phyloP scores from a whole-genome alignment of 495 filamentous ascomycete genomes.

The Mycothermus thermophilus region DNA sequence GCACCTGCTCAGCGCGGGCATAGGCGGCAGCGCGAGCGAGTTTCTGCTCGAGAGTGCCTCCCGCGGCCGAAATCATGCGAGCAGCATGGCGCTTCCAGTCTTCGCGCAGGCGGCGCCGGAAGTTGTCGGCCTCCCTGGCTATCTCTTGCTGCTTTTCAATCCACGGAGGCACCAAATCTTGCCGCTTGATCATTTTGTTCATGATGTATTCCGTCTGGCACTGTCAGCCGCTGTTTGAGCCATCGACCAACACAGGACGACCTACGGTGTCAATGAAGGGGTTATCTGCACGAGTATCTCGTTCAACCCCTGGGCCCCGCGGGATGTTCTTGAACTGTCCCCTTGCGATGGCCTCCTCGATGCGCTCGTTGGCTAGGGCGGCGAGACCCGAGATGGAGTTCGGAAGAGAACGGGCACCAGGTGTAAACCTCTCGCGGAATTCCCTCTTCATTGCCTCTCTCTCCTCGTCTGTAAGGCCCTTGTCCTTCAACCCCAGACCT shows the following conservation, averaged over 20 bases:
- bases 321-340: conserved; percentile 85
- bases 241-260: not conserved
- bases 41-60: conserved; percentile 64
- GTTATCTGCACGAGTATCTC: conserved; percentile 68
- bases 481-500: conserved; percentile 35
- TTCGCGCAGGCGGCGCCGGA: conserved; percentile 56
- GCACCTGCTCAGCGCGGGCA: conserved; percentile 53
- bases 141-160: conserved; percentile 98
- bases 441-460: conserved; percentile 52
- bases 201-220: conserved; percentile 77
- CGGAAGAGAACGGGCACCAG: conserved; percentile 61
- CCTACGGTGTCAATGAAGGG: conserved; percentile 74
- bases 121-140: conserved; percentile 48
- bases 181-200: conserved; percentile 96
- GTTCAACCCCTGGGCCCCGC: conserved; percentile 62
- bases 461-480: conserved; percentile 53
- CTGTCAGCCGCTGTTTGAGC: not conserved
- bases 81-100: conserved; percentile 87
- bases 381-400: conserved; percentile 65
- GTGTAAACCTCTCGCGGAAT: conserved; percentile 66
- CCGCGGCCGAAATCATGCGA: conserved; percentile 61
- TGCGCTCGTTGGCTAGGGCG: conserved; percentile 80
- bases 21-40: conserved; percentile 58
- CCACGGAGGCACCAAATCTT: conserved; percentile 75
- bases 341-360: conserved; percentile 83